Evolutionary conservation across 2,329 filamentous ascomycete genomes (phyloP).

Genomic region (Sarocladium oryzae): DNA sequence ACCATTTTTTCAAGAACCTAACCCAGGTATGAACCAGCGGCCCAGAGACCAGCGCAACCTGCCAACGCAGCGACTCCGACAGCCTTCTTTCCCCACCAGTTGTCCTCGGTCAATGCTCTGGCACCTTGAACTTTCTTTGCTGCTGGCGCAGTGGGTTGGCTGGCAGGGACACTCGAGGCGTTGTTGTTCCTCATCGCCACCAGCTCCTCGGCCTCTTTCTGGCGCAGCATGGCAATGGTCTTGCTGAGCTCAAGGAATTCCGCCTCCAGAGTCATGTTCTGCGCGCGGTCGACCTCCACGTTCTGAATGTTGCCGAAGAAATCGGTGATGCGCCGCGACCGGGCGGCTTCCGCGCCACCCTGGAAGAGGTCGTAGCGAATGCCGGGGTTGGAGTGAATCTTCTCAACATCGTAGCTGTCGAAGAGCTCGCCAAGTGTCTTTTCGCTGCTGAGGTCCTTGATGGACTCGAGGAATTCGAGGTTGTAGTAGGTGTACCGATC

Average conservation of each 20-base stretch:
- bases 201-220: conserved; percentile 37
- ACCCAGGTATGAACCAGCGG: conserved; percentile 47
- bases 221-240: conserved; percentile 51
- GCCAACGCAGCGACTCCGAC: conserved; percentile 55
- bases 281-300: conserved; percentile 72
- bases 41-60: conserved; percentile 57
- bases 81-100: conserved; percentile 61
- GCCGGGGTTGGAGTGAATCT: conserved; percentile 90
- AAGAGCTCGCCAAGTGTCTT: conserved; percentile 91
- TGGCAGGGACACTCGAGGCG: conserved; percentile 19
- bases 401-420: conserved; percentile 88
- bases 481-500: conserved; percentile 99
- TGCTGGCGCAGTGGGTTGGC: conserved; percentile 18
- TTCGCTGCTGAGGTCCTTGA: conserved; percentile 78
- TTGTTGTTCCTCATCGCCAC: conserved; percentile 21
- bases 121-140: conserved; percentile 29
- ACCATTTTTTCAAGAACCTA: neutral
- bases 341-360: conserved; percentile 70
- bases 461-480: conserved; percentile 88
- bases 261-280: conserved; percentile 55
- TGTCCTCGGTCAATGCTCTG: conserved; percentile 57
- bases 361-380: conserved; percentile 93
- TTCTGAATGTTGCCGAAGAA: conserved; percentile 99
- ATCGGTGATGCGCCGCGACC: conserved; percentile 80
- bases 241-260: conserved; percentile 72